Percentiles rank a stretch among this genome's conserved stretches.
phyloP scores from a whole-genome alignment of 148 eudicot species.

The Chenopodium suecicum region DNA sequence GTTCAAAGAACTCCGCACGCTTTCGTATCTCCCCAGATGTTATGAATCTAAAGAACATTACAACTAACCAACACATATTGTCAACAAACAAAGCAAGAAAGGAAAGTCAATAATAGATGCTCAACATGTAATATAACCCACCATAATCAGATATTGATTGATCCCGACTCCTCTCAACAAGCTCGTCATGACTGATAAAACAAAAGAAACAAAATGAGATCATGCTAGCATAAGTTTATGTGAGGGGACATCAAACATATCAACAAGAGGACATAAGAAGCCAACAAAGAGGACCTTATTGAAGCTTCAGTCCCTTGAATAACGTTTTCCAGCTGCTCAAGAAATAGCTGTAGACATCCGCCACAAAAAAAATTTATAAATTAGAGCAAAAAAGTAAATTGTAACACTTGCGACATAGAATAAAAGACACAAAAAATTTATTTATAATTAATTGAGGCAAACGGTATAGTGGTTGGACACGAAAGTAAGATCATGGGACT shows the following conservation, averaged over 20 bases:
- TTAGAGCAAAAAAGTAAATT: no score
- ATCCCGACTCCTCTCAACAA: slow-evolving; percentile 81
- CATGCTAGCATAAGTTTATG: slow-evolving; percentile 7
- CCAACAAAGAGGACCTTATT: slow-evolving; percentile 51
- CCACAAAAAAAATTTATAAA: slow-evolving; percentile 13
- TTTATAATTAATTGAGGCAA: no score
- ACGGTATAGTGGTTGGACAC: no score
- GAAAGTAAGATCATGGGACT: background rate
- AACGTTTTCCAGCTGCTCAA: slow-evolving; percentile 91
- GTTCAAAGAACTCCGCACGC: slow-evolving; percentile 87
- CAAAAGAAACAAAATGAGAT: slow-evolving; percentile 20
- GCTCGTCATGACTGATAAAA: slow-evolving; percentile 70
- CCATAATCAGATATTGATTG: slow-evolving; percentile 90
- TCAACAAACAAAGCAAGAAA: slow-evolving; percentile 25
- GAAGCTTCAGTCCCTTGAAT: slow-evolving; percentile 57
- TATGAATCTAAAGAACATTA: slow-evolving; percentile 97
- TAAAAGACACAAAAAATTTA: no score
- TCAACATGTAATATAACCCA: slow-evolving; percentile 37
- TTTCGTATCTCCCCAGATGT: slow-evolving; percentile 86
- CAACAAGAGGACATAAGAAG: slow-evolving; percentile 1
- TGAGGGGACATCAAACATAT: background rate
- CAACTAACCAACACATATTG: slow-evolving; percentile 53
- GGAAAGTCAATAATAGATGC: background rate
- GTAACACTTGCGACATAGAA: no score
- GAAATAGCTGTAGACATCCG: slow-evolving; percentile 61